Percentiles rank a stretch among this genome's conserved stretches.
Evolutionary conservation across 805 yeast species (phyloP).

Genomic region (Lipomyces mesembrius): DNA sequence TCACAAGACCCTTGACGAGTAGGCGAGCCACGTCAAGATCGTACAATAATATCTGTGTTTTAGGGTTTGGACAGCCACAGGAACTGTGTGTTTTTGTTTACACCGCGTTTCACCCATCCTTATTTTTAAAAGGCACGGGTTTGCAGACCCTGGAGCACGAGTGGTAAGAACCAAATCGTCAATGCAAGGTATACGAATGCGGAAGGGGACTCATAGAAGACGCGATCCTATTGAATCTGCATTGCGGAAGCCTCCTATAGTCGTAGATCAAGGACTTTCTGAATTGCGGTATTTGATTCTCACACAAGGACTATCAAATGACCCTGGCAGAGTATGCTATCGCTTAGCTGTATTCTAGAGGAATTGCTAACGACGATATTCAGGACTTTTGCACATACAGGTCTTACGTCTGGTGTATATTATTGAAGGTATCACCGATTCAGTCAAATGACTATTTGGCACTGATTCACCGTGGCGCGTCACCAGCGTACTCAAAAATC

Average conservation of each 20-base stretch:
- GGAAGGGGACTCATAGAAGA: slow-evolving; percentile 12
- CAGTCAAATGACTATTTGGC: slow-evolving; percentile 60
- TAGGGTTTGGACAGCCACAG: background rate
- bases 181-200: background rate
- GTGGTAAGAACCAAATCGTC: background rate
- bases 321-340: slow-evolving; percentile 22
- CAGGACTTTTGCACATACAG: slow-evolving; percentile 66
- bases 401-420: slow-evolving; percentile 78
- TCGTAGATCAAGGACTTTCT: slow-evolving; percentile 30
- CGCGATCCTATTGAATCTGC: slow-evolving; percentile 29
- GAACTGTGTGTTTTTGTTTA: background rate
- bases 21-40: background rate
- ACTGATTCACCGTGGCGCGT: slow-evolving; percentile 61
- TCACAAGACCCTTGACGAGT: background rate
- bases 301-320: slow-evolving; percentile 34
- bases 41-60: no score
- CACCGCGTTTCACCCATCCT: no score
- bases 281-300: slow-evolving; percentile 34
- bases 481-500: slow-evolving; percentile 67
- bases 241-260: slow-evolving; percentile 26
- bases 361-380: background rate
- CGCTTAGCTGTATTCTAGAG: background rate
- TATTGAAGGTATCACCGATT: slow-evolving; percentile 65
- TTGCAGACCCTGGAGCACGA: no score
- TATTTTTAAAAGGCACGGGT: no score